phyloP scores from a whole-genome alignment of 2,329 filamentous ascomycete species.

The Ilyonectria sp. region DNA sequence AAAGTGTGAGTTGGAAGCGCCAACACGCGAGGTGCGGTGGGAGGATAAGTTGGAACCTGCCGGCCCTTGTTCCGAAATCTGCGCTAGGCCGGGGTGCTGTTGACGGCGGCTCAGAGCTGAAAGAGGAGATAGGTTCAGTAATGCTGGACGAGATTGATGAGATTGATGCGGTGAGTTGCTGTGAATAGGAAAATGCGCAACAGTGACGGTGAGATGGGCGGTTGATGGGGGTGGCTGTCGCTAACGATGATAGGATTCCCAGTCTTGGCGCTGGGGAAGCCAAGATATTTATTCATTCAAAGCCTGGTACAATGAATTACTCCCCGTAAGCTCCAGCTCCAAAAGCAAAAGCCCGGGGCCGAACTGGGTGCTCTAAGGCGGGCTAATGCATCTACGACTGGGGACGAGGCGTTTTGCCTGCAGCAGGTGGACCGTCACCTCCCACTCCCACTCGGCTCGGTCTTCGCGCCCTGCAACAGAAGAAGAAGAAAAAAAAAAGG shows the following conservation, averaged over 20 bases:
- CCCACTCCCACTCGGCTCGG: not conserved
- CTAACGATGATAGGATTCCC: not conserved
- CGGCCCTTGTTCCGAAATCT: too few relatives aligned
- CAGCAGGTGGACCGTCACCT: not conserved
- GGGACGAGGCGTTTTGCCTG: not conserved
- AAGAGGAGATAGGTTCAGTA: too few relatives aligned
- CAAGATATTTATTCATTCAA: conserved; percentile 2
- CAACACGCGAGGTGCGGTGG: not conserved
- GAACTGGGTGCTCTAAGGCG: not conserved
- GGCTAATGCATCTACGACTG: not conserved
- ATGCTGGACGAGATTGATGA: too few relatives aligned
- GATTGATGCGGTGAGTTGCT: too few relatives aligned
- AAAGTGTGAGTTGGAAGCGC: not conserved
- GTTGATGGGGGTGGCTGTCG: not conserved
- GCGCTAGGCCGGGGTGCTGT: too few relatives aligned
- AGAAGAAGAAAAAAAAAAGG: too few relatives aligned
- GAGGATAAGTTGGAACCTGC: too few relatives aligned
- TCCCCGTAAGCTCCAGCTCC: too few relatives aligned
- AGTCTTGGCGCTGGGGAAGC: not conserved
- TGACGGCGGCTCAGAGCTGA: too few relatives aligned
- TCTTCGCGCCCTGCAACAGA: not conserved
- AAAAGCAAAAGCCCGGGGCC: not conserved
- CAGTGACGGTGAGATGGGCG: not conserved
- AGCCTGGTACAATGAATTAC: not conserved
- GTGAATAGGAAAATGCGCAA: not conserved